A percentile compares a stretch with the other conserved stretches of the same genome.
phyloP scores from a whole-genome alignment of 106 monocot species.

The Platanthera guangdongensis region DNA sequence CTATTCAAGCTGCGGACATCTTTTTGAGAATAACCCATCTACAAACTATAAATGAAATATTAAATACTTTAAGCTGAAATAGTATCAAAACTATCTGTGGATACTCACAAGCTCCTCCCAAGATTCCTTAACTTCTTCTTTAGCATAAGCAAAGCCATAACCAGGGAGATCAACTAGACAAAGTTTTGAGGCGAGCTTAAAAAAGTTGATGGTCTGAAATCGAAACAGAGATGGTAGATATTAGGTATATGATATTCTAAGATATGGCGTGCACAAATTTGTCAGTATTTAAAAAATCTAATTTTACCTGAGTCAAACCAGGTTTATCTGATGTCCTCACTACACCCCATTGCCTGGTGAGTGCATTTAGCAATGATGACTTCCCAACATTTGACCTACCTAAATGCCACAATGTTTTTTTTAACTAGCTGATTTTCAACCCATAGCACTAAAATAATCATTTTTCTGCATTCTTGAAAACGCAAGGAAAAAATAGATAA shows the following conservation, averaged over 20 bases:
- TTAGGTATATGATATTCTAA: slow-evolving; percentile 2
- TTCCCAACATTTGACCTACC: slow-evolving; percentile 99
- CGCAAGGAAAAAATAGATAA: background rate
- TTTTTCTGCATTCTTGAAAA: background rate
- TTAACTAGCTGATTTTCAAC: background rate
- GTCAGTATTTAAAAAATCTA: background rate
- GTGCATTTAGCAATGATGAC: slow-evolving; percentile 87
- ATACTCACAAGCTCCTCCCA: slow-evolving; percentile 99
- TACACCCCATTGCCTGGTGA: slow-evolving; percentile 98
- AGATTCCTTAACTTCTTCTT: slow-evolving; percentile 89
- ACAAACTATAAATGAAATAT: background rate
- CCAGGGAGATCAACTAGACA: slow-evolving; percentile 95
- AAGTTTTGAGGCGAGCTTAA: slow-evolving; percentile 83
- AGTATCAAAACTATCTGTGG: slow-evolving; percentile 1
- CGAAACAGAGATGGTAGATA: slow-evolving; percentile 12
- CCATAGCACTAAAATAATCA: background rate
- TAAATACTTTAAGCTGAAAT: background rate
- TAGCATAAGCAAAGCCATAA: slow-evolving; percentile 99
- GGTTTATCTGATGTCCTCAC: slow-evolving; percentile 95
- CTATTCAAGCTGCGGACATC: background rate
- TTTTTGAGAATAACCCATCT: background rate
- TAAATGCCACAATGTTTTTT: slow-evolving; percentile 14
- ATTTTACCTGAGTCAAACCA: slow-evolving; percentile 86
- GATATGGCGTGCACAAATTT: background rate
- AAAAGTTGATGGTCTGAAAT: slow-evolving; percentile 91